Evolutionary conservation across 73 alveolate genomes (phyloP).

Genomic region (Effrenium voratum): DNA sequence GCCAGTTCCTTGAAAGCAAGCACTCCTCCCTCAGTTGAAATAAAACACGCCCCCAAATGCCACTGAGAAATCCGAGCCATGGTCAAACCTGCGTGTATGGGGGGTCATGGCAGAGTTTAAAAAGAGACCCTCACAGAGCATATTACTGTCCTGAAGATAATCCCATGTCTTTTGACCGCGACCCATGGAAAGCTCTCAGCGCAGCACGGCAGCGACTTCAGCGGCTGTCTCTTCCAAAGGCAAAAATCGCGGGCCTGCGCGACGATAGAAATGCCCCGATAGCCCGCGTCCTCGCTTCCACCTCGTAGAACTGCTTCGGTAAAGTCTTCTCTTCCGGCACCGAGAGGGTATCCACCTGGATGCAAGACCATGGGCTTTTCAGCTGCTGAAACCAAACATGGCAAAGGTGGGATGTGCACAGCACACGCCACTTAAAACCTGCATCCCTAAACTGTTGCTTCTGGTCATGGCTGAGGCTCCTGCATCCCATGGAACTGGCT

Average conservation of each 20-base stretch:
- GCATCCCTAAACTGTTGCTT: not conserved
- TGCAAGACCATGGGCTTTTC: too few relatives aligned
- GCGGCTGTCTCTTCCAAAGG: conserved; percentile 86
- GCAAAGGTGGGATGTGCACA: not conserved
- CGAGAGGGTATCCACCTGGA: conserved; percentile 66
- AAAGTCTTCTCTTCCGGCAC: conserved; percentile 47
- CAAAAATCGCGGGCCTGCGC: conserved; percentile 80
- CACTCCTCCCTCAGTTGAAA: conserved; percentile 60
- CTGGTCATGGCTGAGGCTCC: not conserved
- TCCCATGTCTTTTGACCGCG: too few relatives aligned
- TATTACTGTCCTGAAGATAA: not conserved
- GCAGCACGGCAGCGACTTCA: conserved; percentile 72
- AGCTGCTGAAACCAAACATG: not conserved
- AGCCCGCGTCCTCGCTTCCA: not conserved
- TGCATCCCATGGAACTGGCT: conserved; percentile 87
- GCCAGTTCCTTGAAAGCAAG: conserved; percentile 80
- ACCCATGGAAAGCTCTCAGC: too few relatives aligned
- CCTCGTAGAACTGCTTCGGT: conserved; percentile 91
- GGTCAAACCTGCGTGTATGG: not conserved
- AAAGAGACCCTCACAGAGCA: not conserved
- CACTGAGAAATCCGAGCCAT: not conserved
- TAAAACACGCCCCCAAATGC: not conserved
- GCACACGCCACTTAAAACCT: not conserved
- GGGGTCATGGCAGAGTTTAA: not conserved
- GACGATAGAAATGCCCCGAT: not conserved